Percentiles rank a stretch among this genome's conserved stretches.
Evolutionary conservation across 306 rosid genomes (phyloP).

Genomic region (Pyrus betulifolia): DNA sequence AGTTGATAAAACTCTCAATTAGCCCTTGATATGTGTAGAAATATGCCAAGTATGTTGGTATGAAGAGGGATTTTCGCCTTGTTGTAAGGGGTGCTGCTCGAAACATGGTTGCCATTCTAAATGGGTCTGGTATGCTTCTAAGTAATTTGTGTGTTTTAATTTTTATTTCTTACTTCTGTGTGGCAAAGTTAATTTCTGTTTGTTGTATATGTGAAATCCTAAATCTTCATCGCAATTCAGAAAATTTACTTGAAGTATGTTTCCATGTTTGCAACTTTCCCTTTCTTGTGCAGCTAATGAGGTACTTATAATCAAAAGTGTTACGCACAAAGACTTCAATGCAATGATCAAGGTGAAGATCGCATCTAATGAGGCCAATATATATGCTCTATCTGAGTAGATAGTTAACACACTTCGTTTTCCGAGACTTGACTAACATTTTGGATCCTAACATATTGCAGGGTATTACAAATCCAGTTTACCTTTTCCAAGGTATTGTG

Average conservation of each 20-base stretch:
- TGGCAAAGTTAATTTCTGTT: neutral
- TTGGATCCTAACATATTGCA: constrained; percentile 35
- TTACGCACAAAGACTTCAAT: constrained; percentile 77
- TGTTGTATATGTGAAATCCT: neutral
- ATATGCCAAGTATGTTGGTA: constrained; percentile 91
- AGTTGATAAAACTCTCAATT: constrained; percentile 4
- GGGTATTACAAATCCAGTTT: constrained; percentile 91
- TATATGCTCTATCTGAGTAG: neutral
- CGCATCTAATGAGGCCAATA: neutral
- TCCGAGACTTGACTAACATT: neutral
- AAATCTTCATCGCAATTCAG: neutral
- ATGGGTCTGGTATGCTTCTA: constrained; percentile 84
- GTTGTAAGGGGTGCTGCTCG: constrained; percentile 98
- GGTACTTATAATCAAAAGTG: constrained; percentile 87
- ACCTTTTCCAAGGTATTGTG: constrained; percentile 97
- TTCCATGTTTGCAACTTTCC: neutral
- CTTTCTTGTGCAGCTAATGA: constrained; percentile 55
- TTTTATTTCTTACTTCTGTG: neutral
- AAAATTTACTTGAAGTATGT: neutral
- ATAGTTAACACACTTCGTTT: neutral
- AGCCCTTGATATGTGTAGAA: constrained; percentile 46
- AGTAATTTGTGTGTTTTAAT: neutral
- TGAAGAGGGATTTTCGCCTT: constrained; percentile 97
- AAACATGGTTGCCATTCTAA: constrained; percentile 77
- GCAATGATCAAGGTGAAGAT: constrained; percentile 70